phyloP scores from a whole-genome alignment of 495 filamentous ascomycete species.

The Aspergillus taichungensis region DNA sequence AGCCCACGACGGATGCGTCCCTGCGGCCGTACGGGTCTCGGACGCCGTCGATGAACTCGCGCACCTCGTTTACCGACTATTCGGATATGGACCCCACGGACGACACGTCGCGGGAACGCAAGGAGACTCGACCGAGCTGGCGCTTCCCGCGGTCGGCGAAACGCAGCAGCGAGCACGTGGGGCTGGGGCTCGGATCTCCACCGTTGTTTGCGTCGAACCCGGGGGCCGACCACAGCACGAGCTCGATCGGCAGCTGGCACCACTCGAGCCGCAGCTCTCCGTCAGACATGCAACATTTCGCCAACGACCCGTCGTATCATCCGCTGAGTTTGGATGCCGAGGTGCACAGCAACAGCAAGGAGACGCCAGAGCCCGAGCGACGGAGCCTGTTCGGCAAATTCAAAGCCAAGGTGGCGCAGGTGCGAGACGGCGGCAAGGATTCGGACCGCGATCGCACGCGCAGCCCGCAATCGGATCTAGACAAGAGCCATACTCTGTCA shows the following conservation, averaged over 20 bases:
- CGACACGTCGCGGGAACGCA: conserved; percentile 52
- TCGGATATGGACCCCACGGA: conserved; percentile 68
- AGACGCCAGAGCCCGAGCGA: conserved; percentile 42
- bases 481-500: conserved; percentile 22
- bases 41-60: conserved; percentile 58
- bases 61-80: conserved; percentile 66
- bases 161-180: conserved; percentile 46
- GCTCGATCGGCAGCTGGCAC: conserved; percentile 53
- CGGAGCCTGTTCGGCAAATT: conserved; percentile 78
- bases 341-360: conserved; percentile 25
- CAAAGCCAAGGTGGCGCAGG: conserved; percentile 72
- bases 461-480: conserved; percentile 38
- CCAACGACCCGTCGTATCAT: conserved; percentile 30
- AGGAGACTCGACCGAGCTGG: conserved; percentile 55
- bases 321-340: conserved; percentile 33
- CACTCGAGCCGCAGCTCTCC: conserved; percentile 23
- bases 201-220: conserved; percentile 50
- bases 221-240: conserved; percentile 60
- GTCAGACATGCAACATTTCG: conserved; percentile 19
- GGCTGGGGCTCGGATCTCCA: conserved; percentile 37
- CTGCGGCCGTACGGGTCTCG: conserved; percentile 56
- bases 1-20: conserved; percentile 35
- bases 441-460: conserved; percentile 47
- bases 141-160: conserved; percentile 52
- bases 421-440: conserved; percentile 60